Percentiles rank a stretch among this genome's conserved stretches.
Evolutionary conservation across 306 rosid species (phyloP).

Genomic region (Purshia tridentata): DNA sequence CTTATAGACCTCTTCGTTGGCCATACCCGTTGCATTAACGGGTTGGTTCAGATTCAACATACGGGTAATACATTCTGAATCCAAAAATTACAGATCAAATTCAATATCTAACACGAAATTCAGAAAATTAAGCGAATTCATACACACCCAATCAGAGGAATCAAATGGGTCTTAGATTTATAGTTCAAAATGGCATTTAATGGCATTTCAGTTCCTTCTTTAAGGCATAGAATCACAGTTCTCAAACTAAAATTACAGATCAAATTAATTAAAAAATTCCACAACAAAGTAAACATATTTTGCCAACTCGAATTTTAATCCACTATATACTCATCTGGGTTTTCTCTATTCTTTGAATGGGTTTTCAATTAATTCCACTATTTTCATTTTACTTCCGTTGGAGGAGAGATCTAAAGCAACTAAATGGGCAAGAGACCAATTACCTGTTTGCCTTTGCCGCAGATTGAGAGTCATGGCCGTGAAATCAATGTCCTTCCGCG

Average conservation of each 20-base stretch:
- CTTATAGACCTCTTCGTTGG: slow-evolving; percentile 91
- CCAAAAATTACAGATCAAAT: slow-evolving; percentile 23
- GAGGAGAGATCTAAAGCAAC: slow-evolving; percentile 14
- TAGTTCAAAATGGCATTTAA: background rate
- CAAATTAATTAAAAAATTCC: background rate
- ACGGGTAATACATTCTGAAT: slow-evolving; percentile 82
- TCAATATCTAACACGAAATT: slow-evolving; percentile 7
- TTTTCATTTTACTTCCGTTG: background rate
- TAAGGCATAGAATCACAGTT: background rate
- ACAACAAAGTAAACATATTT: background rate
- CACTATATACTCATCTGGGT: background rate
- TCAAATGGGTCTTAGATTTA: background rate
- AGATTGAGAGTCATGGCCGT: slow-evolving; percentile 59
- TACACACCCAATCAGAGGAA: background rate
- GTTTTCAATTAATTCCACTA: background rate
- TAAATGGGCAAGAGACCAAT: slow-evolving; percentile 4
- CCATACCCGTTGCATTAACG: slow-evolving; percentile 57
- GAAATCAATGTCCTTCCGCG: slow-evolving; percentile 11
- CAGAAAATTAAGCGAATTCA: background rate
- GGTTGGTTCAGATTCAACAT: slow-evolving; percentile 97
- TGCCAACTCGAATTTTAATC: background rate
- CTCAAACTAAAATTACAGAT: slow-evolving; percentile 5
- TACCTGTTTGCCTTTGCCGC: slow-evolving; percentile 65
- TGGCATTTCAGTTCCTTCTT: background rate
- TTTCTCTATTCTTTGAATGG: background rate